phyloP scores from a whole-genome alignment of 129 eudicot species.

The Erigeron canadensis region DNA sequence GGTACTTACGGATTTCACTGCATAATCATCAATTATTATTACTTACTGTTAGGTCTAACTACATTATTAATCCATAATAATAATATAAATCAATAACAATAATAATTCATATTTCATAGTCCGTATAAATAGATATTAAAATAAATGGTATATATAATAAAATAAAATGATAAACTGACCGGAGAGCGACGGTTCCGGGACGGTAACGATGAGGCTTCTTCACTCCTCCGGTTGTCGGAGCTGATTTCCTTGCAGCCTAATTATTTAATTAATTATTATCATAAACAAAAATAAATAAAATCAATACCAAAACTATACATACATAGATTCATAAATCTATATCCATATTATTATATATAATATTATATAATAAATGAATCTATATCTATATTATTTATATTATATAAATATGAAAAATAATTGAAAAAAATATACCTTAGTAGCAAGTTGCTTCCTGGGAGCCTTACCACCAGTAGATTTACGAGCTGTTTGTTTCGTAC shows the following conservation, averaged over 20 bases:
- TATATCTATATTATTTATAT: too few relatives aligned
- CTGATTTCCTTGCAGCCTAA: conserved; percentile 88
- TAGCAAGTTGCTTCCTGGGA: conserved; percentile 89
- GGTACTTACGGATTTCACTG: conserved; percentile 93
- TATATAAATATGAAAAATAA: too few relatives aligned
- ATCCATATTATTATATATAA: too few relatives aligned
- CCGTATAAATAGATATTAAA: too few relatives aligned
- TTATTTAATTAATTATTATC: background rate
- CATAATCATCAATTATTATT: background rate
- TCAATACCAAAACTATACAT: background rate
- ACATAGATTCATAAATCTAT: too few relatives aligned
- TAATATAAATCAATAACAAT: background rate
- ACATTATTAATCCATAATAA: background rate
- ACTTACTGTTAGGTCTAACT: background rate
- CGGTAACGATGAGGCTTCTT: conserved; percentile 90
- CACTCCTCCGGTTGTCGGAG: conserved; percentile 89
- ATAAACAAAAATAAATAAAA: background rate
- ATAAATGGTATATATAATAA: too few relatives aligned
- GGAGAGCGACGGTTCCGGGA: conserved; percentile 89
- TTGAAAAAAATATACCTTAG: conserved; percentile 43
- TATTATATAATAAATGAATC: too few relatives aligned
- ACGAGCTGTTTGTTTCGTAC: conserved; percentile 93
- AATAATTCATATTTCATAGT: too few relatives aligned
- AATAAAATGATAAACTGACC: conserved; percentile 30
- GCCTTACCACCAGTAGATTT: conserved; percentile 96